Base-by-base conservation (phyloP, 768 basidiomycete species). In the Exsudoporus frostii region DNA sequence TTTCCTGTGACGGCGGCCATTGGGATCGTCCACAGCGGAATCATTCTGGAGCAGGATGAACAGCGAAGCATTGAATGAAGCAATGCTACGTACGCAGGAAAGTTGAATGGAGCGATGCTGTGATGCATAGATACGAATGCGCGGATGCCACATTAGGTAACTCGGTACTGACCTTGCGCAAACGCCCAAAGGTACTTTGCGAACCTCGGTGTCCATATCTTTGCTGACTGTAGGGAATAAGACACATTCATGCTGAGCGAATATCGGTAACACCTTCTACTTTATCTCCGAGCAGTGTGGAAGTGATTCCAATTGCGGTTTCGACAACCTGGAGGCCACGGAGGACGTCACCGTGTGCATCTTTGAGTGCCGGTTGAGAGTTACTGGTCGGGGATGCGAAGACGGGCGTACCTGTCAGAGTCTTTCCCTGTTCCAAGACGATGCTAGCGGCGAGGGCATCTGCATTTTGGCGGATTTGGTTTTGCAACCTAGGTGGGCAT, bases 391-490 rank as follows among this genome's bases (percentile, higher is more conserved):
- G 24, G 41, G n/a, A 36, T 27, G 53, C 4, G 24, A 32, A 45
- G 27, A 41, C 9, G n/a, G 27, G 56, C 72, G 15, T 59, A 89
- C 89, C 89, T 57, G 89, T 83, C 39, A 90, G 72, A 0, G 96
- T 99, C 75, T 98, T 98, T 15, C 96, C 96, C 72, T 98, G 96
- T 68, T 98, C 95, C 20, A 98, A 73, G 24, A 95, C 92, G 50
- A 98, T 98, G 61, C 87, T 92, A 39, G 76, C 79, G 1, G 94
- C 95, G 50, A 99, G 79, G 45, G 86, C 87, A 62, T 92, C 92
- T 8, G 86, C 80, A 67, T 98, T 85, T 67, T 90, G 77, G 41
- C 94, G 86, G 51, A 99, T 83, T 27, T 92, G 79, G 53, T 85
- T 80, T 66, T 98, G 96, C 29, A 98, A 79, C 60, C 95, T 98